Evolutionary conservation across 2,329 filamentous ascomycete genomes (phyloP).

Genomic region (Macroventuria anomochaeta): DNA sequence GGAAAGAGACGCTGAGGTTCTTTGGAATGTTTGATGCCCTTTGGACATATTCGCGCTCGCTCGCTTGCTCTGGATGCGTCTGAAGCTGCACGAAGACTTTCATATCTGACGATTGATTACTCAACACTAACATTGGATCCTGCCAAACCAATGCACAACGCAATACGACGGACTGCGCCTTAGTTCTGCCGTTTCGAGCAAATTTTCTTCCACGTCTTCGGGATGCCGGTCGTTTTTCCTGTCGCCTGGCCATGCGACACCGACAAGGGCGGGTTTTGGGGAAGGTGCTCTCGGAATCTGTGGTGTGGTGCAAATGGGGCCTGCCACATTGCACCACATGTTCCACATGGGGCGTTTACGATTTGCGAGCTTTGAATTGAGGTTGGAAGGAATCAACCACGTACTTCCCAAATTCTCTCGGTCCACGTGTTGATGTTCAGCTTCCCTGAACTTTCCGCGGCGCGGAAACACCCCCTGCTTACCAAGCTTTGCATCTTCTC

Average conservation of each 20-base stretch:
- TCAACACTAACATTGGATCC: neutral
- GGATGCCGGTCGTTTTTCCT: too few relatives aligned
- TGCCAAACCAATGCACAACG: neutral
- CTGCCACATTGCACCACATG: neutral
- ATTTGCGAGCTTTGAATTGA: too few relatives aligned
- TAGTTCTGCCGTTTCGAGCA: neutral
- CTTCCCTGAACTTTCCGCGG: neutral
- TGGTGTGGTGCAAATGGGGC: too few relatives aligned
- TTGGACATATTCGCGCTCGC: neutral
- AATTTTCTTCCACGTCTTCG: neutral
- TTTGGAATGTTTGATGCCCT: neutral
- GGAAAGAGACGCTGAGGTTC: slow-evolving; percentile 17
- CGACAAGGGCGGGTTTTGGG: too few relatives aligned
- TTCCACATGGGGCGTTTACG: neutral
- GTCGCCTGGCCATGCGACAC: too few relatives aligned
- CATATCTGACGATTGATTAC: neutral
- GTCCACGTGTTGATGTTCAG: neutral
- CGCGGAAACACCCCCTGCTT: neutral
- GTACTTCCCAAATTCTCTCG: too few relatives aligned
- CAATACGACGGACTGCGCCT: neutral
- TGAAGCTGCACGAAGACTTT: neutral
- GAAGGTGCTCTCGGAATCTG: too few relatives aligned
- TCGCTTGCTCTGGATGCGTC: neutral
- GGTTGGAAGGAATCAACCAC: too few relatives aligned
- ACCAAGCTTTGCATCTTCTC: neutral